phyloP scores from a whole-genome alignment of 495 filamentous ascomycete species.

The Neurospora sp. region DNA sequence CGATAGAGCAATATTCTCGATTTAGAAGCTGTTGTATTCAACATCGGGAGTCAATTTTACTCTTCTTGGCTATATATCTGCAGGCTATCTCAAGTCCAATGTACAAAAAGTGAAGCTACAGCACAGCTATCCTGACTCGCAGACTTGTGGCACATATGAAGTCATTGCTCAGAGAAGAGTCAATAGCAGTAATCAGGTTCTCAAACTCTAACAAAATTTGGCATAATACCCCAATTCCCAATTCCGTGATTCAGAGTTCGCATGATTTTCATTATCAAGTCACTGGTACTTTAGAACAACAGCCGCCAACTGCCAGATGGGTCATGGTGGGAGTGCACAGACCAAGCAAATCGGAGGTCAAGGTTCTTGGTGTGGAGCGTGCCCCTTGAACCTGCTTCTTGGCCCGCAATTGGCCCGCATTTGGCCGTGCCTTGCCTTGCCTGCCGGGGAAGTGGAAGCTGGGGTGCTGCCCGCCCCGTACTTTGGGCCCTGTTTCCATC shows the following conservation, averaged over 20 bases:
- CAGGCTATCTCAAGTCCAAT: background rate
- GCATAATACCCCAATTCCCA: background rate
- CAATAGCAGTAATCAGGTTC: background rate
- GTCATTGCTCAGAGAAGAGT: background rate
- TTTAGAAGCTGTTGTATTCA: background rate
- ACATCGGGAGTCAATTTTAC: background rate
- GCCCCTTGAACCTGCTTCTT: background rate
- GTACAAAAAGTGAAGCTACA: background rate
- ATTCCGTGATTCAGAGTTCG: background rate
- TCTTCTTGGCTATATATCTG: background rate
- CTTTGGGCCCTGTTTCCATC: background rate
- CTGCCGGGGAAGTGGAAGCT: background rate
- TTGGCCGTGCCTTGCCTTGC: background rate
- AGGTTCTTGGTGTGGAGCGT: background rate
- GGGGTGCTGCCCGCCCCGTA: background rate
- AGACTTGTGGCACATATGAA: background rate
- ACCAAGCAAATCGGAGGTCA: background rate
- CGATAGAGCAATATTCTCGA: background rate
- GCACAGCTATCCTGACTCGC: background rate
- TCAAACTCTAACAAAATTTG: background rate
- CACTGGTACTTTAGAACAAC: background rate
- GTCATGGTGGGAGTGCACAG: background rate
- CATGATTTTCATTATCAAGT: background rate
- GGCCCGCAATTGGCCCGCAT: background rate
- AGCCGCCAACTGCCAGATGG: background rate